Base-by-base conservation (phyloP, 1,284 basidiomycete genomes). In the Apiotrichum akiyoshidainum region DNA sequence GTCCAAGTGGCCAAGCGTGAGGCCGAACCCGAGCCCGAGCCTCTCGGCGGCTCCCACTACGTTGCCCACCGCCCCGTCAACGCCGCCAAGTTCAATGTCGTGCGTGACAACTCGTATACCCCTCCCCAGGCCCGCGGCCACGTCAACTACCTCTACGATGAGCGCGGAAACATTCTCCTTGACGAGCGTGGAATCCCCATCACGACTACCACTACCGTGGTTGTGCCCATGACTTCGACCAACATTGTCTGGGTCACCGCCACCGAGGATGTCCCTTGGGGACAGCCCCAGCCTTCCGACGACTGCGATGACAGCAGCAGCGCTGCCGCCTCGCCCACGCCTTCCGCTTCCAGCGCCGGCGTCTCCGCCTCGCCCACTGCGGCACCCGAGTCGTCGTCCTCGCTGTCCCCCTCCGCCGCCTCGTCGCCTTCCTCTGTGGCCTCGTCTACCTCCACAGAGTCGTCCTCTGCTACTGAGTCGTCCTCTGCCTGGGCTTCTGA, bases 131-230 rank as follows among this genome's bases (percentile, higher is more conserved):
- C 37, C n/a, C 41, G 39, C 19, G 45, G 45, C n/a, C 48, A 51
- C 31, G 31, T 31, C 17, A 14, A 57, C n/a, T 48, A 53, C 37
- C 45, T 46, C 39, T 53, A 44, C 26, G 58, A 50, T 41, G 58
- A 51, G 26, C 17, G 41, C 34, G 53, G 39, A 21, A 19, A 19
- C 19, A 5, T n/a, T 19, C 19, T 44, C 19, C 42, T n/a, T 26
- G 72, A 75, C 46, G 73, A 75, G 60, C 65, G 74, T 16, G 54
- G 67, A 16, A 31, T 75, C 44, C 74, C 73, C 10, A 73, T 77
- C 54, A 75, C 76, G 1, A 68, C 74, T 1, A 78, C 76, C 2
- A 78, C 72, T 2, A 76, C 73, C 1, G 62, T 77, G 6, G 59
- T 69, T 10, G 69, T 75, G 7, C 66, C 73, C 35, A 66, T 69